Conservation (phyloP, 1,139 yeast genomes). For the Taphrina wiesneri region DNA sequence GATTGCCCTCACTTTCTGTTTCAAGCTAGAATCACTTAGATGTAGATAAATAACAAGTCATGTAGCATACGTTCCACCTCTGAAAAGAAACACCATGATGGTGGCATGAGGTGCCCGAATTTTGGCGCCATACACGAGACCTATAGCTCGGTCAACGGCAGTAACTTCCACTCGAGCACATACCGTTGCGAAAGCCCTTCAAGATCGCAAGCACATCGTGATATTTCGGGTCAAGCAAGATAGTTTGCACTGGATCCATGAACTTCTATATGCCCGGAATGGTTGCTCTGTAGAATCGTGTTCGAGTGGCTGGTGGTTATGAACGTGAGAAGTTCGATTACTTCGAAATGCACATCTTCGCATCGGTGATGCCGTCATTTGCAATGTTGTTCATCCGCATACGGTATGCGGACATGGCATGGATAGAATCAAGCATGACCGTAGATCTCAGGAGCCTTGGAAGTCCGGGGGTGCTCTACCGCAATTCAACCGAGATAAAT, state of each 20-base stretch:
- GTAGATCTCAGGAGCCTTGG: too few species aligned
- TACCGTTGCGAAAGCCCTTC: conserved; percentile 48
- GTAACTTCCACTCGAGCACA: neutral
- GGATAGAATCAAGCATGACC: too few species aligned
- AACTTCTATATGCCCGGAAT: neutral
- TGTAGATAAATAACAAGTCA: neutral
- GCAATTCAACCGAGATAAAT: neutral
- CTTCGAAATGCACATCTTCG: too few species aligned
- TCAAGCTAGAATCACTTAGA: conserved; percentile 45
- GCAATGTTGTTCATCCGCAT: too few species aligned
- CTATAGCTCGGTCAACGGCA: conserved; percentile 41
- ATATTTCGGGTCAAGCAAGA: conserved; percentile 44
- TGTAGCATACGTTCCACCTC: conserved; percentile 45
- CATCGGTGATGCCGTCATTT: too few species aligned
- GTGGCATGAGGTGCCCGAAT: conserved; percentile 72
- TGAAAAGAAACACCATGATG: conserved; percentile 61
- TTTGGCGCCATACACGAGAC: conserved; percentile 71
- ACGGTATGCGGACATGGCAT: too few species aligned
- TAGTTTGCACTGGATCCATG: conserved; percentile 16
- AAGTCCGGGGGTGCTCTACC: too few species aligned
- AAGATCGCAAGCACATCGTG: conserved; percentile 46
- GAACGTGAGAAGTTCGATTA: too few species aligned
- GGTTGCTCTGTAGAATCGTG: too few species aligned
- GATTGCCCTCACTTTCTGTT: conserved; percentile 55
- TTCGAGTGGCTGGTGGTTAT: too few species aligned